Evolutionary conservation across 768 basidiomycete species (phyloP).

Genomic region (Auricularia cornea): DNA sequence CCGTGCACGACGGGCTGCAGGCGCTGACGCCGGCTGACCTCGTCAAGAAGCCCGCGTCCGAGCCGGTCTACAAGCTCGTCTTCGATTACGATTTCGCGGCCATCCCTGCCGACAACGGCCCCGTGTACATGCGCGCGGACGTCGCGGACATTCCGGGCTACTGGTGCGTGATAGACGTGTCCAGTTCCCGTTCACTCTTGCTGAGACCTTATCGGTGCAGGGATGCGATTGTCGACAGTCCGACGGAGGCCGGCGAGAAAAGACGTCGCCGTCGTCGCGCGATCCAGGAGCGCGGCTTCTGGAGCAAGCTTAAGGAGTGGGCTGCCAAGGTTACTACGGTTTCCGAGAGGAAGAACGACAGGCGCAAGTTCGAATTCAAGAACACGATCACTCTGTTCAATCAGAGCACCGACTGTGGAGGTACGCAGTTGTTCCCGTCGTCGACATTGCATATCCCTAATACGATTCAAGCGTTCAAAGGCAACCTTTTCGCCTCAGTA

Average conservation of each 20-base stretch:
- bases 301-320: too few species aligned
- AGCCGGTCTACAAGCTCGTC: not conserved
- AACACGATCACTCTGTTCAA: too few species aligned
- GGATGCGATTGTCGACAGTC: not conserved
- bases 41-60: not conserved
- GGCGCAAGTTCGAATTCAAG: too few species aligned
- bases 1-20: not conserved
- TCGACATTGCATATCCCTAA: too few species aligned
- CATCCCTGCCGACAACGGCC: constrained; percentile 5
- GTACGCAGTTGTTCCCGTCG: too few species aligned
- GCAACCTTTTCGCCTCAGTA: not conserved
- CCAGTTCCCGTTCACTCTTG: not conserved
- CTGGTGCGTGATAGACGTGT: not conserved
- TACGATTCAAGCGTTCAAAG: too few species aligned
- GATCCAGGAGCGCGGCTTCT: too few species aligned
- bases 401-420: too few species aligned
- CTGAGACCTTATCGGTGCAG: not conserved
- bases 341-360: too few species aligned
- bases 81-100: constrained; percentile 3
- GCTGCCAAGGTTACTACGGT: too few species aligned
- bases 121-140: not conserved
- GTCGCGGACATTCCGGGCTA: constrained; percentile 1
- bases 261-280: too few species aligned
- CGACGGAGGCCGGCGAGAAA: too few species aligned
- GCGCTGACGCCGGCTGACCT: not conserved